Percentiles rank a stretch among this genome's conserved stretches.
phyloP scores from a whole-genome alignment of 495 filamentous ascomycete genomes.

The Talaromyces stipitatus region DNA sequence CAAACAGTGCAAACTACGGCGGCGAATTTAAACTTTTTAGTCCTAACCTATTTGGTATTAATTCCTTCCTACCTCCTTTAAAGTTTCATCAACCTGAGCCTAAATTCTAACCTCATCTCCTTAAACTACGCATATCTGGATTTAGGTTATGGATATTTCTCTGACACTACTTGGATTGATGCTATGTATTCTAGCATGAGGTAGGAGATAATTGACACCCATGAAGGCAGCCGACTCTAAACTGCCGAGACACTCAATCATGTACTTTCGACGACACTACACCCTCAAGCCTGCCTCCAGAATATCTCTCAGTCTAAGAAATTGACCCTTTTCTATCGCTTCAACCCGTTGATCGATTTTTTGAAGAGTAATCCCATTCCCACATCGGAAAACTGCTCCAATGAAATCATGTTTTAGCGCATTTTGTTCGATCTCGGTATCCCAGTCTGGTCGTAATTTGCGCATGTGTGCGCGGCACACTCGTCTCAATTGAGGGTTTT shows the following conservation, averaged over 20 bases:
- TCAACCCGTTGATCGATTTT: background rate
- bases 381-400: background rate
- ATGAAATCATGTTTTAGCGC: background rate
- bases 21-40: background rate
- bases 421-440: background rate
- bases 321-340: background rate
- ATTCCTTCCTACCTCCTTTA: background rate
- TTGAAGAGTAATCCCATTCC: background rate
- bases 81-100: no score
- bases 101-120: no score
- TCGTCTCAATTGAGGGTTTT: constrained; percentile 23
- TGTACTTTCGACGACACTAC: background rate
- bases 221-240: no score
- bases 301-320: background rate
- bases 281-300: background rate
- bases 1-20: constrained; percentile 5
- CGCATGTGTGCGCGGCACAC: constrained; percentile 25
- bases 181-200: no score
- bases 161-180: no score
- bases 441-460: constrained; percentile 14
- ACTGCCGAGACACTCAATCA: background rate
- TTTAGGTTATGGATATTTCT: no score
- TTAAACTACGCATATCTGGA: background rate
- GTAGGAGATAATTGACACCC: no score
- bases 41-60: background rate